phyloP scores from a whole-genome alignment of 2,329 filamentous ascomycete genomes.

The Aspergillus pseudonomiae region DNA sequence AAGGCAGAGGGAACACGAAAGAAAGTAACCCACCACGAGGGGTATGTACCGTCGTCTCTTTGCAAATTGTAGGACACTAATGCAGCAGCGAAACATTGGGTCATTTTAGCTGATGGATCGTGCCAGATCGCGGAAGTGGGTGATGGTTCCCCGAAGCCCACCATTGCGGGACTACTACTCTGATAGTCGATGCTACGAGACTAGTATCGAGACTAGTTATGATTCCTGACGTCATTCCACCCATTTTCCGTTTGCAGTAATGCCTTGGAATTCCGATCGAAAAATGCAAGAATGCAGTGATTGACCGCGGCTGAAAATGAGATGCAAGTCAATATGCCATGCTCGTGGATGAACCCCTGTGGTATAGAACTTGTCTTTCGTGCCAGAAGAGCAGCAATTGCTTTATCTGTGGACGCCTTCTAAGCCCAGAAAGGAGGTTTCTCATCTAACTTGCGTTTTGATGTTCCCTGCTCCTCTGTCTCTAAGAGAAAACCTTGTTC shows the following conservation, averaged over 20 bases:
- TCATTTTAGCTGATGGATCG: not conserved
- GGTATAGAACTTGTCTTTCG: not conserved
- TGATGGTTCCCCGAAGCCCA: not conserved
- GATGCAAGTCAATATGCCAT: slow-evolving; percentile 1
- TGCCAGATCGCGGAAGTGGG: slow-evolving; percentile 4
- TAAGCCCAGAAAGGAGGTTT: not conserved
- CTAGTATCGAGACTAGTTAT: not conserved
- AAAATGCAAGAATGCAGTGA: not conserved
- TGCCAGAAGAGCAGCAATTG: not conserved
- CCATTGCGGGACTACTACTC: not conserved
- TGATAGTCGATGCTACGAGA: not conserved
- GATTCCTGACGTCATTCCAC: not conserved
- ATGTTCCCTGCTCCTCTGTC: not conserved
- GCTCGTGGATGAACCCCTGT: not conserved
- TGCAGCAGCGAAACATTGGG: not conserved
- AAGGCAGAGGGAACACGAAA: not conserved
- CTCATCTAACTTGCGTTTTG: not conserved
- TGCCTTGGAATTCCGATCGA: not conserved
- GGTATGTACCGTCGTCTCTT: not conserved
- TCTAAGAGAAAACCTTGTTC: not conserved
- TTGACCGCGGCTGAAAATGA: slow-evolving; percentile 3
- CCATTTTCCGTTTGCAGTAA: slow-evolving; percentile 3
- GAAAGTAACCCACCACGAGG: not conserved
- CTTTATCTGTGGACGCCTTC: not conserved
- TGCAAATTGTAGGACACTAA: not conserved